phyloP scores from a whole-genome alignment of 306 rosid species.

The Dryas alaskensis region DNA sequence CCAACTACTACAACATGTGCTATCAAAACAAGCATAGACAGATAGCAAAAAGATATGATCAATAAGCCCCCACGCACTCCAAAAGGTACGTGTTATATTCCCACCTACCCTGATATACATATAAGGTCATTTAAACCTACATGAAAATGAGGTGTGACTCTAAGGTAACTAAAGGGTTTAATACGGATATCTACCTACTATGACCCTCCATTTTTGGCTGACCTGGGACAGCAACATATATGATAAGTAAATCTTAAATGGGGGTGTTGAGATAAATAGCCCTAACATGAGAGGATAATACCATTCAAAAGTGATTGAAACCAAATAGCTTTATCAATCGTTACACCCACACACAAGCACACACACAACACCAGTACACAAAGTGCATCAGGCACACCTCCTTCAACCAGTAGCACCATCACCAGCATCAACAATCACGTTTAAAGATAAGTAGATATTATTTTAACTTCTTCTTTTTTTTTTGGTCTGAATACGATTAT shows the following conservation, averaged over 20 bases:
- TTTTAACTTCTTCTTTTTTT: no score
- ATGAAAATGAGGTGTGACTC: background rate
- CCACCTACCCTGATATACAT: background rate
- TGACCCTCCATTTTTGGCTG: background rate
- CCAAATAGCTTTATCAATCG: background rate
- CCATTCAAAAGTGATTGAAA: background rate
- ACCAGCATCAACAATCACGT: background rate
- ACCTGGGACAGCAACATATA: background rate
- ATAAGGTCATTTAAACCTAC: background rate
- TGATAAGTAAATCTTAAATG: background rate
- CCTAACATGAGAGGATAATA: background rate
- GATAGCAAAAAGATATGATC: background rate
- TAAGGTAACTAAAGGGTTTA: slow-evolving; percentile 9
- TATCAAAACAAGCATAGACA: background rate
- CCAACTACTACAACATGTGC: background rate
- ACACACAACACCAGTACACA: background rate
- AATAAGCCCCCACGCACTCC: background rate
- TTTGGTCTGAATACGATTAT: no score
- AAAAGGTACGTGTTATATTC: no score
- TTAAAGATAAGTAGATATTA: background rate
- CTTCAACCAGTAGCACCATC: background rate
- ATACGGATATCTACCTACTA: background rate
- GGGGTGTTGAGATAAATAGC: background rate
- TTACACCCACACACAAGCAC: background rate
- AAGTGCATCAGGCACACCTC: background rate